Conservation (phyloP, 495 filamentous ascomycete species). For the Aspergillus avenaceus region DNA sequence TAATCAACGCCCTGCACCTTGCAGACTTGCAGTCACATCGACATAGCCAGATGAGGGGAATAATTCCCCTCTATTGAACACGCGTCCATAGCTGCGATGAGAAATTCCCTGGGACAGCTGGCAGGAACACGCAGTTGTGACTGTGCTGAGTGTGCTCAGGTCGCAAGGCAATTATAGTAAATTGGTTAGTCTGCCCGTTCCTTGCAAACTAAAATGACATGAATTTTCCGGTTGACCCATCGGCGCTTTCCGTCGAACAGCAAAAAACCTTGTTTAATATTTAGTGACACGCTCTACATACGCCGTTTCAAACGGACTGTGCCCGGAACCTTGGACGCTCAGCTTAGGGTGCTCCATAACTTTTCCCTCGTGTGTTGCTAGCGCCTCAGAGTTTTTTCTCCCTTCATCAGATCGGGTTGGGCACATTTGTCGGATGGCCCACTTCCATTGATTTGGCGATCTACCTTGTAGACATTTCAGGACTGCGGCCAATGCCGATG, state of each 20-base stretch:
- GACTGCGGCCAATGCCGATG: not conserved
- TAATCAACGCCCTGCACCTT: not conserved
- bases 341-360: constrained; percentile 1
- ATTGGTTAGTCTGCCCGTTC: not conserved
- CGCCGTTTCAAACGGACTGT: constrained; percentile 2
- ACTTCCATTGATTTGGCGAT: not conserved
- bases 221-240: constrained; percentile 1
- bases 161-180: no score
- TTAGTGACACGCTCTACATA: not conserved
- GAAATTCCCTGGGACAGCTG: no score
- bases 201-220: not conserved
- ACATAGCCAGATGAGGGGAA: not conserved
- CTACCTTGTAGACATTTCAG: not conserved
- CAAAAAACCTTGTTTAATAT: not conserved
- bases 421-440: not conserved
- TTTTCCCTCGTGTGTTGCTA: not conserved
- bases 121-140: no score
- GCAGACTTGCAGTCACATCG: not conserved
- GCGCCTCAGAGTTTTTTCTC: constrained; percentile 7
- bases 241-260: constrained; percentile 16
- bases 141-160: no score
- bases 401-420: not conserved
- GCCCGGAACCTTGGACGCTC: constrained; percentile 2
- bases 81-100: not conserved
- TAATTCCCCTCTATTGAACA: not conserved